A percentile compares a stretch with the other conserved stretches of the same genome.
Evolutionary conservation across 257 asterid species (phyloP).

Genomic region (Cruciata laevipes): DNA sequence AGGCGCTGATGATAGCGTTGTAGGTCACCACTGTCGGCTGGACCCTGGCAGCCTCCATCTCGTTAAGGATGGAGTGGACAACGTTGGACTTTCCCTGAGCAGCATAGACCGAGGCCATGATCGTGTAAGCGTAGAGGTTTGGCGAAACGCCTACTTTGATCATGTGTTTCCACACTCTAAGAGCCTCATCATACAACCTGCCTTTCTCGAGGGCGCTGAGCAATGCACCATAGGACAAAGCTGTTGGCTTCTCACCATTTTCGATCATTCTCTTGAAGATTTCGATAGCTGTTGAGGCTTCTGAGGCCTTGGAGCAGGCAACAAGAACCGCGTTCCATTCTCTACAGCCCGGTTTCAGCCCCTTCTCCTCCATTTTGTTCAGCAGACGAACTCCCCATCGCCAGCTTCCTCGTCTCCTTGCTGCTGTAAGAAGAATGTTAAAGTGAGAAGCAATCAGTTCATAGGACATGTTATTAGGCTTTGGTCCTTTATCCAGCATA

Average conservation of each 20-base stretch:
- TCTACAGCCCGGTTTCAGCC: constrained; percentile 66
- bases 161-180: constrained; percentile 90
- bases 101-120: constrained; percentile 75
- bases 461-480: constrained; percentile 73
- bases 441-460: constrained; percentile 79
- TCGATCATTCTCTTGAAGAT: constrained; percentile 90
- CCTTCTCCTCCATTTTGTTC: constrained; percentile 92
- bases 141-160: constrained; percentile 56
- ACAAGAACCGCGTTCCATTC: constrained; percentile 94
- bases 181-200: constrained; percentile 72
- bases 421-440: constrained; percentile 61
- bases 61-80: constrained; percentile 50
- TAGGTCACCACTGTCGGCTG: constrained; percentile 87
- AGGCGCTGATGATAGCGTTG: constrained; percentile 81
- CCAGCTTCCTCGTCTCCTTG: constrained; percentile 79
- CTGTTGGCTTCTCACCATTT: constrained; percentile 74
- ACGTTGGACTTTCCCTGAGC: constrained; percentile 54
- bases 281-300: constrained; percentile 69
- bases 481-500: constrained; percentile 76
- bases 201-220: constrained; percentile 96
- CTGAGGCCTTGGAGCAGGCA: constrained; percentile 88
- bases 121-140: constrained; percentile 76
- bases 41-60: constrained; percentile 45
- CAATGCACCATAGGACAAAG: constrained; percentile 82
- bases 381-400: constrained; percentile 86